Conservation (phyloP, 768 basidiomycete species). For the Suillus subalutaceus region DNA sequence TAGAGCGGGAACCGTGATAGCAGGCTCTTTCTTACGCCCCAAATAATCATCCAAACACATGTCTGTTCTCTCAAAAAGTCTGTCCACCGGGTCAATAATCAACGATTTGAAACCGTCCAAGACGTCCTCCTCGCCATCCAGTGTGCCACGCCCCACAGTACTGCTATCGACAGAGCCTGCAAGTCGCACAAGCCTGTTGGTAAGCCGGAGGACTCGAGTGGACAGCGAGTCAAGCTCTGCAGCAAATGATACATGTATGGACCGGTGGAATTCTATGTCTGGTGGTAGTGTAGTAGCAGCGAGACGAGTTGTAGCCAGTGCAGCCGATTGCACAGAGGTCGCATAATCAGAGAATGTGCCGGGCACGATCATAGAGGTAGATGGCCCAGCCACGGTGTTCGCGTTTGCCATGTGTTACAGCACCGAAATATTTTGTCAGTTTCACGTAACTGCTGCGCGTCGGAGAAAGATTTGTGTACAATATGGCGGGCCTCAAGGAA, state of each 20-base stretch:
- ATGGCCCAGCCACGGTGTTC: background rate
- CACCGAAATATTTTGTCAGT: background rate
- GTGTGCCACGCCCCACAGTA: constrained; percentile 37
- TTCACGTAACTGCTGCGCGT: background rate
- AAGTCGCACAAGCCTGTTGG: constrained; percentile 63
- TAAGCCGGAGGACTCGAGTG: constrained; percentile 61
- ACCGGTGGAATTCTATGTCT: constrained; percentile 89
- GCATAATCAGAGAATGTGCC: constrained; percentile 57
- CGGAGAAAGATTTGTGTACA: background rate
- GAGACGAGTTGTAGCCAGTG: constrained; percentile 63
- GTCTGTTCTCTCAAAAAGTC: constrained; percentile 84
- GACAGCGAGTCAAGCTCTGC: constrained; percentile 73
- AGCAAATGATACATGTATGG: constrained; percentile 74
- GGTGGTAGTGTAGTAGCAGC: constrained; percentile 61
- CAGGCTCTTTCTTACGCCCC: constrained; percentile 69
- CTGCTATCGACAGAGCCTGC: constrained; percentile 46
- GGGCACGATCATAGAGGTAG: constrained; percentile 17
- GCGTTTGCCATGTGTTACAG: constrained; percentile 1
- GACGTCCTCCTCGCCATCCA: constrained; percentile 77
- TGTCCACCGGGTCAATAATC: constrained; percentile 85
- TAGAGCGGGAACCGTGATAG: constrained; percentile 56
- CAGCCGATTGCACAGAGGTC: constrained; percentile 57
- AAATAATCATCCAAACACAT: constrained; percentile 78
- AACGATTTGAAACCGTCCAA: constrained; percentile 78
- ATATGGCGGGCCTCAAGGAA: background rate